These are phyloP conservation scores for Ganoderma lucidum DNA, from an alignment of 1,284 basidiomycete species.

Conservation along the genomic window DNA sequence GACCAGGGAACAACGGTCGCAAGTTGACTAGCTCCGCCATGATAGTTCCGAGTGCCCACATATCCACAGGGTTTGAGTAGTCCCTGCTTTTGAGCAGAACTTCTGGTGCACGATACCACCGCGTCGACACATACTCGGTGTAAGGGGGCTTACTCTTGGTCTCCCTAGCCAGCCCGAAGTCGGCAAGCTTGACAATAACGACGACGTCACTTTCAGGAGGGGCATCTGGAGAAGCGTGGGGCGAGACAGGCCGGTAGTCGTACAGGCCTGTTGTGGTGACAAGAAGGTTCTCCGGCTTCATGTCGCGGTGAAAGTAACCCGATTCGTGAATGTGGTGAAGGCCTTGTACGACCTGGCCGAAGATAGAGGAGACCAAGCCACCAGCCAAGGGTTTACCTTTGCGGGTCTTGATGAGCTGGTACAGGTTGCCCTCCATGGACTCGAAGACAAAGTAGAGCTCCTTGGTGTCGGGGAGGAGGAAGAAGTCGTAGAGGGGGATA, in stretches of 20 bases:
- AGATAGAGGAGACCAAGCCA: conserved; percentile 95
- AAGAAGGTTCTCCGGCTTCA: conserved; percentile 99
- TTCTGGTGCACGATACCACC: conserved; percentile 99
- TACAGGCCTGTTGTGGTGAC: conserved; percentile 98
- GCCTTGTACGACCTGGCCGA: conserved; percentile 91
- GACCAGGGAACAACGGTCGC: conserved; percentile 97
- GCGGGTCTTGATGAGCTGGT: conserved; percentile 98
- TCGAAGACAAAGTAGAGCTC: conserved; percentile 99
- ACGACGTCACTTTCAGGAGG: conserved; percentile 92
- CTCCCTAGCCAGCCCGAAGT: conserved; percentile 97
- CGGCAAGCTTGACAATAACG: conserved; percentile 97
- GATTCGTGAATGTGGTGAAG: conserved; percentile 92
- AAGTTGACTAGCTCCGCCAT: conserved; percentile 97
- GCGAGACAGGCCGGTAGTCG: conserved; percentile 88
- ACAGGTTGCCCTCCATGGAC: conserved; percentile 99
- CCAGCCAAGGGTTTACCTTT: conserved; percentile 94
- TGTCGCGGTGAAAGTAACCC: conserved; percentile 99
- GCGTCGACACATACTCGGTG: conserved; percentile 98
- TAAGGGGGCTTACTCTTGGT: conserved; percentile 92
- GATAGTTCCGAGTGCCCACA: conserved; percentile 99
- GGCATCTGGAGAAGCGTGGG: conserved; percentile 61
- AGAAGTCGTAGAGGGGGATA: conserved; percentile 99
- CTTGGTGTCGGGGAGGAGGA: conserved; percentile 91
- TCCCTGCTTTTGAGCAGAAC: conserved; percentile 91
- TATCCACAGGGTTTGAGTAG: conserved; percentile 97